Evolutionary conservation across 345 rosid genomes (phyloP).

Genomic region (Salix purpurea): DNA sequence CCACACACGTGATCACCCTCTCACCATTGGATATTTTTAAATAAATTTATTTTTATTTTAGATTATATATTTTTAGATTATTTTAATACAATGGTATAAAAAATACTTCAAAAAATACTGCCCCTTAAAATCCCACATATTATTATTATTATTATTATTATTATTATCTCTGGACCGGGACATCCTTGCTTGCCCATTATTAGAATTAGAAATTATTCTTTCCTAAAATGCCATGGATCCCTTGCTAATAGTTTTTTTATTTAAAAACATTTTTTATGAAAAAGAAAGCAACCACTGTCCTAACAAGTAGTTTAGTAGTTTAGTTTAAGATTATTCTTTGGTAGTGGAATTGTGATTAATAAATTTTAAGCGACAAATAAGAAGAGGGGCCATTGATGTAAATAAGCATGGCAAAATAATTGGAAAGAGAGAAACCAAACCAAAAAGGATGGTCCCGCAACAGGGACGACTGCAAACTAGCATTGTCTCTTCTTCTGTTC

Average conservation of each 20-base stretch:
- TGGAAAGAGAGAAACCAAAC: background rate
- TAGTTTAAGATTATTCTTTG: background rate
- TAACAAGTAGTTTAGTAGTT: background rate
- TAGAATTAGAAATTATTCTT: too few species aligned
- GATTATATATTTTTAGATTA: too few species aligned
- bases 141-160: too few species aligned
- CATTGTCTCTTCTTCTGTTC: slow-evolving; percentile 50
- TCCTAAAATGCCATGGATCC: too few species aligned
- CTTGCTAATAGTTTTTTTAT: too few species aligned
- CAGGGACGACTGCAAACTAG: slow-evolving; percentile 29
- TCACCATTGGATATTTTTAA: background rate
- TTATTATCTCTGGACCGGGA: too few species aligned
- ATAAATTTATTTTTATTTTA: too few species aligned
- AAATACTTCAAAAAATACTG: background rate
- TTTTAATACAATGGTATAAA: too few species aligned
- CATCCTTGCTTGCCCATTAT: too few species aligned
- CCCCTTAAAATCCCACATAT: slow-evolving; percentile 11
- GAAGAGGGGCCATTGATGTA: slow-evolving; percentile 15
- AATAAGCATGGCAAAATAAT: slow-evolving; percentile 18
- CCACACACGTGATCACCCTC: slow-evolving; percentile 49
- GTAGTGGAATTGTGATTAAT: background rate
- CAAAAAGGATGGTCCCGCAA: slow-evolving; percentile 24
- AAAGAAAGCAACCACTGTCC: too few species aligned
- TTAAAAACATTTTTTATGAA: too few species aligned
- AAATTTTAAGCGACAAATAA: background rate